Percentiles rank a stretch among this genome's conserved stretches.
phyloP scores from a whole-genome alignment of 2,329 filamentous ascomycete species.

The Paradendryphiella salina region DNA sequence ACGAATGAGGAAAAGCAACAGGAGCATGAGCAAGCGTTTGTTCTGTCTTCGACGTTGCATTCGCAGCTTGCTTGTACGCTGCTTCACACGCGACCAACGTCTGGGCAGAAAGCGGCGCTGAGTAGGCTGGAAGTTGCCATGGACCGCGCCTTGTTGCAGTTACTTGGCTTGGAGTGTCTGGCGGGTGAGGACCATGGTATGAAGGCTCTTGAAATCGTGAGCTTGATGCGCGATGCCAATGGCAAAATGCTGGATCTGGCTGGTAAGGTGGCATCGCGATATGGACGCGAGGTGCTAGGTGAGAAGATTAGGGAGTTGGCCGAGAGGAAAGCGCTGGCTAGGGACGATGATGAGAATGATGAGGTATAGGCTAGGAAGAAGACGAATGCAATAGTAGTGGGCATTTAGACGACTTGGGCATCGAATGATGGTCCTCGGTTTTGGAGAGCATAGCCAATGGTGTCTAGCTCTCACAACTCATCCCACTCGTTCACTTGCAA shows the following conservation, averaged over 20 bases:
- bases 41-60: conserved; percentile 72
- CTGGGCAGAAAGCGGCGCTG: conserved; percentile 68
- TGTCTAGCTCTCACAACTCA: too few species aligned
- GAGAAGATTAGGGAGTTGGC: conserved; percentile 89
- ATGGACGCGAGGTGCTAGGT: conserved; percentile 75
- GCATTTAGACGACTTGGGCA: too few species aligned
- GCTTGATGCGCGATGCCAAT: conserved; percentile 78
- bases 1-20: conserved; percentile 55
- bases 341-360: conserved; percentile 42
- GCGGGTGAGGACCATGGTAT: conserved; percentile 92
- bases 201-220: conserved; percentile 89
- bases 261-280: conserved; percentile 83
- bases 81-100: conserved; percentile 65
- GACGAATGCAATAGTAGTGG: too few species aligned
- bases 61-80: conserved; percentile 76
- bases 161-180: conserved; percentile 86
- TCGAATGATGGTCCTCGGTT: too few species aligned
- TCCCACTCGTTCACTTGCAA: not conserved
- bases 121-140: conserved; percentile 77
- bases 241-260: conserved; percentile 93
- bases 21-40: conserved; percentile 77
- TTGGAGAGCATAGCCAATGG: too few species aligned
- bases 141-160: conserved; percentile 86
- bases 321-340: conserved; percentile 67
- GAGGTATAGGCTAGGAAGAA: not conserved